phyloP scores from a whole-genome alignment of 768 basidiomycete genomes.

The Panus rudis region DNA sequence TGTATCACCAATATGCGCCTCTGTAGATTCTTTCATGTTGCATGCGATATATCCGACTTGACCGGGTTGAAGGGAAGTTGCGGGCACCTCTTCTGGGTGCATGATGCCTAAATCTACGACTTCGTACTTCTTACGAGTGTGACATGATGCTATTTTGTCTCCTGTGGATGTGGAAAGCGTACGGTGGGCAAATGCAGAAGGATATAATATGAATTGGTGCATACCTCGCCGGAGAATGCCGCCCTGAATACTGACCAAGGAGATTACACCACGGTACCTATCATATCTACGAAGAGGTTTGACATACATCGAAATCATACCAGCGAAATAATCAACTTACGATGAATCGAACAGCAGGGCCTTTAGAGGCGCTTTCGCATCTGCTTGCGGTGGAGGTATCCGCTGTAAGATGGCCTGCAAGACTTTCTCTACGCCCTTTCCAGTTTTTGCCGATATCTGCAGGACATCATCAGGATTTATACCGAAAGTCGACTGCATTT shows the following conservation, averaged over 20 bases:
- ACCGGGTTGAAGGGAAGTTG: slow-evolving; percentile 57
- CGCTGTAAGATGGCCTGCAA: slow-evolving; percentile 75
- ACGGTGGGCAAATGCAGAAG: neutral
- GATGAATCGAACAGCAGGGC: slow-evolving; percentile 92
- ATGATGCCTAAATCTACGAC: slow-evolving; percentile 84
- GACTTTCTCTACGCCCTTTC: slow-evolving; percentile 71
- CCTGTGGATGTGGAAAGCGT: slow-evolving; percentile 37
- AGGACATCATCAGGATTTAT: slow-evolving; percentile 70
- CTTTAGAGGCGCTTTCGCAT: slow-evolving; percentile 49
- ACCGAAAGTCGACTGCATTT: slow-evolving; percentile 79
- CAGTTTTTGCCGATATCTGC: slow-evolving; percentile 88
- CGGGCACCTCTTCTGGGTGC: slow-evolving; percentile 83
- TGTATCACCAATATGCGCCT: slow-evolving; percentile 95
- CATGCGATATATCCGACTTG: slow-evolving; percentile 89
- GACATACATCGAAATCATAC: neutral
- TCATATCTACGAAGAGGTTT: slow-evolving; percentile 60
- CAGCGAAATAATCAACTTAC: slow-evolving; percentile 37
- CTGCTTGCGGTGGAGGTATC: slow-evolving; percentile 73
- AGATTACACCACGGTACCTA: slow-evolving; percentile 92
- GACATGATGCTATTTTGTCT: slow-evolving; percentile 81
- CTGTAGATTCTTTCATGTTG: slow-evolving; percentile 95
- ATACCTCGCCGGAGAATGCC: slow-evolving; percentile 79
- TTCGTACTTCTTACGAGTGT: slow-evolving; percentile 85
- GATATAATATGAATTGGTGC: neutral
- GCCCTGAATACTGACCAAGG: slow-evolving; percentile 73